A percentile compares a stretch with the other conserved stretches of the same genome.
Conservation (phyloP, 129 eudicot genomes). For the Silybum marianum region DNA sequence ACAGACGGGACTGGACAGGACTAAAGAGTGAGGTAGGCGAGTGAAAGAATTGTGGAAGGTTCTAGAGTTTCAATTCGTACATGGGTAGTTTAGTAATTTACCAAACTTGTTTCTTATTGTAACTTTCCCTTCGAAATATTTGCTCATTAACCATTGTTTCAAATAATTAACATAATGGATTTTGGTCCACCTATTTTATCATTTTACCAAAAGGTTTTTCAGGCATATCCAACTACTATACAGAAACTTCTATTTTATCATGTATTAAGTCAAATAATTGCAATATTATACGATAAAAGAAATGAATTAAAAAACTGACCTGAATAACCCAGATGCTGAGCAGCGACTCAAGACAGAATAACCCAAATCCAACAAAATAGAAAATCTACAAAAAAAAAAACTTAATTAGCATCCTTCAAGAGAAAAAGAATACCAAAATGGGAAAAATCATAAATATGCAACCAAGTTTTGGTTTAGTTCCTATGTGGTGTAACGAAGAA, state of each 20-base stretch:
- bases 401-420: background rate
- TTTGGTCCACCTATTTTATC: background rate
- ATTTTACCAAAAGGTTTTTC: background rate
- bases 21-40: too few relatives aligned
- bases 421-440: background rate
- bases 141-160: background rate
- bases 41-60: background rate
- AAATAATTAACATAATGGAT: background rate
- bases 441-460: background rate
- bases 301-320: conserved; percentile 35
- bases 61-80: background rate
- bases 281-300: background rate
- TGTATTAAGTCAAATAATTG: background rate
- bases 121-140: background rate
- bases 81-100: background rate
- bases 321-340: conserved; percentile 86
- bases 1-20: too few relatives aligned
- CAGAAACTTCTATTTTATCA: background rate
- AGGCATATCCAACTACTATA: background rate
- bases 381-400: conserved; percentile 50
- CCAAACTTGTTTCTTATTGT: background rate
- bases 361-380: conserved; percentile 65
- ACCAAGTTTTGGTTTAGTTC: background rate
- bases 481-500: background rate
- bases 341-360: conserved; percentile 62